Percentiles rank a stretch among this genome's conserved stretches.
These are phyloP conservation scores for Stenogyne calaminthoides DNA, from an alignment of 305 asterid species.

Conservation along the genomic window DNA sequence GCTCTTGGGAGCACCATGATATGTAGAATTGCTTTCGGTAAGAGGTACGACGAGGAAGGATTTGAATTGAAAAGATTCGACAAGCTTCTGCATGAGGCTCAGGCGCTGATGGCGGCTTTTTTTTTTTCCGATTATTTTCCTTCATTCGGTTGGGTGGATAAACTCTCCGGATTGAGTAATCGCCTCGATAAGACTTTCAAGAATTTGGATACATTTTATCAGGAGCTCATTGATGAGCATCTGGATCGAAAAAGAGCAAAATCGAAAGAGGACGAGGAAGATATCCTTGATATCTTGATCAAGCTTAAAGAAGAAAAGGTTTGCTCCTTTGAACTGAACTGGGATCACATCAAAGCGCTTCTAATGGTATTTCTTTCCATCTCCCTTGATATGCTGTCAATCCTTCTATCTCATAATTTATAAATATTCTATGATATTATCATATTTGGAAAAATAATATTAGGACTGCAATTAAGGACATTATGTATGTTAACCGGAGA, in stretches of 20 bases:
- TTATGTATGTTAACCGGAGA: too few relatives aligned
- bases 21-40: conserved; percentile 40
- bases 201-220: conserved; percentile 26
- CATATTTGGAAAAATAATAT: too few relatives aligned
- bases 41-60: conserved; percentile 22
- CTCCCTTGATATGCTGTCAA: too few relatives aligned
- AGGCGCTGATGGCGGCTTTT: not conserved
- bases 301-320: conserved; percentile 2
- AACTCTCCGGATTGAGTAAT: not conserved
- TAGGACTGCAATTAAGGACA: too few relatives aligned
- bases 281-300: conserved; percentile 26
- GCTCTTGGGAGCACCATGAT: conserved; percentile 11
- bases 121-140: conserved; percentile 3
- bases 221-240: conserved; percentile 41
- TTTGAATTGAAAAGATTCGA: not conserved
- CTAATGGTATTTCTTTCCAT: conserved; percentile 3
- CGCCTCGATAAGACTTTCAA: not conserved
- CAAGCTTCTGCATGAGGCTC: not conserved
- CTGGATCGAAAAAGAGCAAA: conserved; percentile 17
- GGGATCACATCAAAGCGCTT: conserved; percentile 28
- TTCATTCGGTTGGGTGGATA: conserved; percentile 8
- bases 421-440: too few relatives aligned
- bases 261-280: not conserved
- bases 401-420: too few relatives aligned
- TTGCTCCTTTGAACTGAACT: not conserved